Evolutionary conservation across 768 basidiomycete genomes (phyloP), one percentile per base, ranked within the genome.

Genomic region (Fomitopsis pulvina): DNA sequence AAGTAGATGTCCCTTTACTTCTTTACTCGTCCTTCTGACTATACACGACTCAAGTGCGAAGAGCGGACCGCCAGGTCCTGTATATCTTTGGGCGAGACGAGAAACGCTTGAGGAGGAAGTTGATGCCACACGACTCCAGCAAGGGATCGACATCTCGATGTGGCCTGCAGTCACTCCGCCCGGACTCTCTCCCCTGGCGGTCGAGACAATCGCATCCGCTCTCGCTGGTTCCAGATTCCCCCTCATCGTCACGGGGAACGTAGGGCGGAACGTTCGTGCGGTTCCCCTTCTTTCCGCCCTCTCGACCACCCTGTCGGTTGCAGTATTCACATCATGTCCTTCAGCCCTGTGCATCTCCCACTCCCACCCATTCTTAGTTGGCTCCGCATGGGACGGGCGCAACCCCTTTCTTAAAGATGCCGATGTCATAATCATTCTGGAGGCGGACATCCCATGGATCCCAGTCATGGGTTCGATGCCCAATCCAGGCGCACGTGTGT

Each of bases 71-170:
- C 80, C 77, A 59, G 85, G 86, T 0, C 86, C 86, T 0, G 83
- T 84, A 1, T 87, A 88, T 60, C 69, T 86, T 6, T 87, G 83
- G 80, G 82, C 76, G 11, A 72, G 81, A 14, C 72, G 86, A 16
- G 86, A 87, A 59, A 72, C 75, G 0, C 80, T 80, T 71, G 85
- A 87, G 56, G 74, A 84, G 60, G 78, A 82, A 58, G 61, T 85
- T 0, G 70, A 77, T 21, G 51, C 66, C 4, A 54, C 64, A 4
- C 48, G 63, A 2, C 51, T 79, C 43, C 66, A 12, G 48, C 66
- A 0, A 51, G 58, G 37, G 54, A 51, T 18, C 68, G 51, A 41
- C 7, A 22, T 9, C 41, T 47, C 34, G 14, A 55, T 69, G 47
- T 83, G 82, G 80, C 76, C 81, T 0, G 51, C 78, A 0, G 51